Base-by-base conservation (phyloP, 805 yeast species). In the Danielozyma ontarioensis region DNA sequence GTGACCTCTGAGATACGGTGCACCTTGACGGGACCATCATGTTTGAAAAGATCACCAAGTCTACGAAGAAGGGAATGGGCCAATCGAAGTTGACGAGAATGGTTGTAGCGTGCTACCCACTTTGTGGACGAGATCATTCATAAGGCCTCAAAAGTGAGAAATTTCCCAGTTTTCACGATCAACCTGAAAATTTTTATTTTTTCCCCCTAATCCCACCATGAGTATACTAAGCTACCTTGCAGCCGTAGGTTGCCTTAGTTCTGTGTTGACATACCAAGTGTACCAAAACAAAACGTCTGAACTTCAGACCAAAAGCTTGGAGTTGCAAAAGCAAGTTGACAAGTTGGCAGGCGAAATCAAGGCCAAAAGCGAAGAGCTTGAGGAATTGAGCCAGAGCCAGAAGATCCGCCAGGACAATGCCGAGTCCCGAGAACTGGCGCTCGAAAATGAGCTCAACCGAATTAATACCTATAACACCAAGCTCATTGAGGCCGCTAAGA, bases 11-110 rank as follows among this genome's bases (percentile, higher is more conserved):
- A 6, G 22, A 10, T 69, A 27, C 97, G 97, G 52, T 74, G 81
- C 10, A 81, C 74, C 13, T 67, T 65, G 4, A 84, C 89, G 14
- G 72, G 61, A 27, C 97, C 97, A 32, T 75, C 72, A 13, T 78
- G 69, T 55, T 83, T 81, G 56, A 82, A 77, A 42, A 89, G 67
- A 48, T 88, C 94, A 41, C 97, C 97, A n/a, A n/a, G n/a, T n/a
- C n/a, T n/a, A n/a, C n/a, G n/a, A n/a, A n/a, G n/a, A n/a, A n/a
- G n/a, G n/a, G n/a, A n/a, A n/a, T n/a, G n/a, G n/a, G n/a, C n/a
- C n/a, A n/a, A n/a, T n/a, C n/a, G n/a, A n/a, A n/a, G n/a, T n/a
- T n/a, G n/a, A n/a, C n/a, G n/a, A n/a, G n/a, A n/a, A n/a, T n/a
- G n/a, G n/a, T n/a, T n/a, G n/a, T n/a, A n/a, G n/a, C n/a, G n/a